A percentile compares a stretch with the other conserved stretches of the same genome.
Conservation (phyloP, 306 rosid genomes). For the Neltuma alba region DNA sequence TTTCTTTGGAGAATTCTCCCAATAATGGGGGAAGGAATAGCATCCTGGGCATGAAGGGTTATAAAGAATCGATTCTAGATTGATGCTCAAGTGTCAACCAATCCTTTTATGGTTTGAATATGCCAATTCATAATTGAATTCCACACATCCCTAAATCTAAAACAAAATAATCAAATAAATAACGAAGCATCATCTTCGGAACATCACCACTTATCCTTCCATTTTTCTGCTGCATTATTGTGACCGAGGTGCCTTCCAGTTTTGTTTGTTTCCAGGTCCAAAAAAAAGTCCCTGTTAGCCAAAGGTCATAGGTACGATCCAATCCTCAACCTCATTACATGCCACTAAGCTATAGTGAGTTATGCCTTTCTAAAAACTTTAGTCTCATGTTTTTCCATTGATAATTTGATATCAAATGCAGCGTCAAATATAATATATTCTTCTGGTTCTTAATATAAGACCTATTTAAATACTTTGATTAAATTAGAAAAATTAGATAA, state of each 20-base stretch:
- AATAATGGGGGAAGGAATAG: neutral
- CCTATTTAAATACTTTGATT: too few relatives aligned
- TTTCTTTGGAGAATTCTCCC: neutral
- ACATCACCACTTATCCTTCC: neutral
- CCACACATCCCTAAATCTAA: neutral
- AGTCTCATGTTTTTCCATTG: neutral
- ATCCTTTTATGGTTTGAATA: slow-evolving; percentile 6
- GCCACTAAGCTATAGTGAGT: too few relatives aligned
- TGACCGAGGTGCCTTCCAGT: neutral
- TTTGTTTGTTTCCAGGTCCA: neutral
- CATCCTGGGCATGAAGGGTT: neutral
- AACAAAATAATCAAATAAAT: neutral
- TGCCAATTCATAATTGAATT: neutral
- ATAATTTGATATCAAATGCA: neutral
- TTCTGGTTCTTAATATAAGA: too few relatives aligned
- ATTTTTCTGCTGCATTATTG: neutral
- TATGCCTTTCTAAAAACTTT: too few relatives aligned
- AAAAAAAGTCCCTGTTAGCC: too few relatives aligned
- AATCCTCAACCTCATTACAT: too few relatives aligned
- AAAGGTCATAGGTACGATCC: too few relatives aligned
- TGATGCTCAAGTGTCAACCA: neutral
- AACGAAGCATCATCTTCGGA: neutral
- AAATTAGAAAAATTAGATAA: too few relatives aligned
- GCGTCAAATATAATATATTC: neutral
- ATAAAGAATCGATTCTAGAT: neutral